Evolutionary conservation across 257 asterid species (phyloP).

Genomic region (Lithospermum erythrorhizon): DNA sequence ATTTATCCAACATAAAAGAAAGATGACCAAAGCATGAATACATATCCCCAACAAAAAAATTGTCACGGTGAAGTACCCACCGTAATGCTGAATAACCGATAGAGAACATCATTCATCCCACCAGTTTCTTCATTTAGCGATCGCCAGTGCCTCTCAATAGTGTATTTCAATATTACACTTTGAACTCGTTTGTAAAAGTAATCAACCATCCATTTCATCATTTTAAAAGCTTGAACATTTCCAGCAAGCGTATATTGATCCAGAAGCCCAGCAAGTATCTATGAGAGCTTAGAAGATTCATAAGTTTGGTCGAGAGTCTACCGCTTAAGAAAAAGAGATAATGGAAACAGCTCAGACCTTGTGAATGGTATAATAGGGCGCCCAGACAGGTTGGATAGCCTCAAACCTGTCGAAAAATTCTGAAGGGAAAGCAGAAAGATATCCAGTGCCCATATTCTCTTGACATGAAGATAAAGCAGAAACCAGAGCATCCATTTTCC

Average conservation of each 20-base stretch:
- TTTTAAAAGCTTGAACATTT: slow-evolving; percentile 47
- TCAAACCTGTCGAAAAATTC: slow-evolving; percentile 64
- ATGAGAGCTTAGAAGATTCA: neutral
- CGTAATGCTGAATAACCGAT: slow-evolving; percentile 55
- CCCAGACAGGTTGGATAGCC: slow-evolving; percentile 67
- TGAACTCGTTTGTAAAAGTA: slow-evolving; percentile 78
- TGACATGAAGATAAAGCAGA: slow-evolving; percentile 55
- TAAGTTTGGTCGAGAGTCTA: neutral
- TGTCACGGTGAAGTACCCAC: slow-evolving; percentile 21
- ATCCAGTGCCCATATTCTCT: slow-evolving; percentile 56
- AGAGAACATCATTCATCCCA: slow-evolving; percentile 94
- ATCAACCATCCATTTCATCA: slow-evolving; percentile 56
- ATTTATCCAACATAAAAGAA: too few species aligned
- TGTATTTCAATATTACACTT: slow-evolving; percentile 47
- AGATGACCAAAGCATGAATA: neutral
- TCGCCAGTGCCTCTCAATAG: slow-evolving; percentile 60
- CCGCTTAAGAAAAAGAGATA: slow-evolving; percentile 5
- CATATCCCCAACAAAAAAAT: neutral
- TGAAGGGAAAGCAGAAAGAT: slow-evolving; percentile 81
- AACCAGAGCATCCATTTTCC: slow-evolving; percentile 47
- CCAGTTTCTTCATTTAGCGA: slow-evolving; percentile 84
- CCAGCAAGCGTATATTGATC: slow-evolving; percentile 69
- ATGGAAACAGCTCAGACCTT: slow-evolving; percentile 34
- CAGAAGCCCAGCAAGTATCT: slow-evolving; percentile 85
- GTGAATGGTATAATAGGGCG: slow-evolving; percentile 92